Evolutionary conservation across 495 filamentous ascomycete genomes (phyloP), one percentile per base, ranked within the genome.

Genomic region (Cercophora newfieldiana): DNA sequence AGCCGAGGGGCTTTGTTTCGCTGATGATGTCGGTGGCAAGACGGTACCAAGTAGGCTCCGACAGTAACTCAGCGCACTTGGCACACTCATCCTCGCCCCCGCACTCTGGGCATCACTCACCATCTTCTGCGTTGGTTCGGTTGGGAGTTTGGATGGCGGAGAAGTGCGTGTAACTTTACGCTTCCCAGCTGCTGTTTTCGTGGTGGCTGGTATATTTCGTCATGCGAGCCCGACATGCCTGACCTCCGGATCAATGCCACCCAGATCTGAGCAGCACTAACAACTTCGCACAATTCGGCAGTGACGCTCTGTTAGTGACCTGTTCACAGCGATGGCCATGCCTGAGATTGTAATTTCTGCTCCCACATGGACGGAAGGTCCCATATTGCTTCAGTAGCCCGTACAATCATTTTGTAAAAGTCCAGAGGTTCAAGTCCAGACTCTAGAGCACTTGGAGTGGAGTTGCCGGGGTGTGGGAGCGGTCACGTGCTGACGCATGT

Each of bases 1-100:
- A 2, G 37, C 2, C 37, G 3, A 44, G 37, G 37, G 37, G 37
- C 37, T 44, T 44, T 44, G 37, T 44, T 44, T 44, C 37, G 37
- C 18, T 44, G 50, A 53, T 53, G 50, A 53, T 53, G 50, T 53
- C 50, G 50, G 50, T 53, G 50, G 50, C 50, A 26, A 53, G 50
- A 26, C 21, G n/a, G 24, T 7, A 26, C 2, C 21, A n/a, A n/a
- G n/a, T n/a, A n/a, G n/a, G n/a, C n/a, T n/a, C n/a, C n/a, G n/a
- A n/a, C n/a, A n/a, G n/a, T 44, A 4, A 33, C 30, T 33, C 30
- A 14, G 37, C 18, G 37, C 12, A 16, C 37, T 44, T 44, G 37
- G 37, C 37, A 14, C 18, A 14, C 37, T 8, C 37, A 2, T 44
- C 18, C 37, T 16, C 37, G 4, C 4, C 30, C 37, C 37, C 37